Evolutionary conservation across 805 yeast species (phyloP).

Genomic region (Candida schatavii): DNA sequence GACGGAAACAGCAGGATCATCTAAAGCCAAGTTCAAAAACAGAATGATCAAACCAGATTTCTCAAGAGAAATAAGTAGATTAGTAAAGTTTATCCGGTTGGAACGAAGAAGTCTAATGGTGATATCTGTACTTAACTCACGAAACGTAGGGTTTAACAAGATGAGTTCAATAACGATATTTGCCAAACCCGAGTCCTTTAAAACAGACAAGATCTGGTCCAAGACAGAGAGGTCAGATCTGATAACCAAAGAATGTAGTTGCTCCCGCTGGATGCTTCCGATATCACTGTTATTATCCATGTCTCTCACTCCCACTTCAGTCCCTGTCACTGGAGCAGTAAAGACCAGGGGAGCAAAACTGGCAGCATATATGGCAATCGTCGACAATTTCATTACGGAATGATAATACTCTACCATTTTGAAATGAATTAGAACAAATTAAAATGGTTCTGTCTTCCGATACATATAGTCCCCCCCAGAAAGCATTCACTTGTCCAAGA

Average conservation of each 20-base stretch:
- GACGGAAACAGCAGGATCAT: constrained; percentile 23
- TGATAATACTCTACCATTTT: no score
- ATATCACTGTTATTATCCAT: no score
- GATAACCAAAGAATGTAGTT: constrained; percentile 6
- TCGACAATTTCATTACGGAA: no score
- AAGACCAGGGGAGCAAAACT: no score
- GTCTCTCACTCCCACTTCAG: no score
- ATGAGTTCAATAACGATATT: constrained; percentile 20
- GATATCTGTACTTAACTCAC: constrained; percentile 18
- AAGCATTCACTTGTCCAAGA: no score
- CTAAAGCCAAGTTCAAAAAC: constrained; percentile 18
- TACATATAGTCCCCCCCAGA: no score
- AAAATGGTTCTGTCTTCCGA: no score
- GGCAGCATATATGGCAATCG: no score
- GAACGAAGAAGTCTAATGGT: constrained; percentile 18
- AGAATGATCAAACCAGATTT: constrained; percentile 24
- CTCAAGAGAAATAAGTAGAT: constrained; percentile 22
- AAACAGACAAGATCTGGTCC: constrained; percentile 17
- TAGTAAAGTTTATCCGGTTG: constrained; percentile 19
- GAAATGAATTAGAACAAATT: no score
- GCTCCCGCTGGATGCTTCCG: no score
- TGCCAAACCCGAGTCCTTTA: constrained; percentile 22
- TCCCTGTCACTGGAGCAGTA: no score
- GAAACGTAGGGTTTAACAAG: constrained; percentile 18
- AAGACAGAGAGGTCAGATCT: constrained; percentile 22